Conservation (phyloP, 208 protist species). For the Acanthamoeba culbertsoni region DNA sequence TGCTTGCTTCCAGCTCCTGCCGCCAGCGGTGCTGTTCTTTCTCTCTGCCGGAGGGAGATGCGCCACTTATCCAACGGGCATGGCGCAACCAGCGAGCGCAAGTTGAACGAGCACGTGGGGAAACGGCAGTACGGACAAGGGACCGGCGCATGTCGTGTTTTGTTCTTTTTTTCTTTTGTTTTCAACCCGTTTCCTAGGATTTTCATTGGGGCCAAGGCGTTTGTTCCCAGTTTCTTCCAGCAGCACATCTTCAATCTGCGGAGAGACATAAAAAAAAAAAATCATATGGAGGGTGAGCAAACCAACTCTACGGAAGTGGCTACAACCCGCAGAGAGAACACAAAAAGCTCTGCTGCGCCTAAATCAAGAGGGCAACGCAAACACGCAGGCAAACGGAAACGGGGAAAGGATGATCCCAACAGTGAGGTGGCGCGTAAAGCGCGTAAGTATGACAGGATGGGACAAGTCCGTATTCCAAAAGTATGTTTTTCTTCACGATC, state of each 20-base stretch:
- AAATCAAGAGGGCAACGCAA: neutral
- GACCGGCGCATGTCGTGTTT: neutral
- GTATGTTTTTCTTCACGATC: neutral
- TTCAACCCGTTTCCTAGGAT: neutral
- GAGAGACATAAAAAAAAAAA: neutral
- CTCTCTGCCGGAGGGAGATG: neutral
- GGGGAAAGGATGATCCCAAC: neutral
- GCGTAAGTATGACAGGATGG: conserved; percentile 4
- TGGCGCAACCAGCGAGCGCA: neutral
- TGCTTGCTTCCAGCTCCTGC: neutral
- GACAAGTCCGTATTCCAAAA: neutral
- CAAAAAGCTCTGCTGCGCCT: no score
- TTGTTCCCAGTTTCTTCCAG: neutral
- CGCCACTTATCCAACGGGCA: neutral
- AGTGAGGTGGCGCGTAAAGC: neutral
- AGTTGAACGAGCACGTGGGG: no score
- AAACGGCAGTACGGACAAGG: neutral
- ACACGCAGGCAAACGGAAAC: neutral
- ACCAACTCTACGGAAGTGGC: neutral
- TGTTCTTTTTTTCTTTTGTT: neutral
- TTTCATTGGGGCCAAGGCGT: no score
- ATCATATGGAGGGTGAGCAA: no score
- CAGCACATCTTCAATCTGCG: neutral
- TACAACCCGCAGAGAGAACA: neutral
- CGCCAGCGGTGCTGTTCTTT: neutral